Evolutionary conservation across 2,329 filamentous ascomycete genomes (phyloP).

Genomic region (Fusarium torulosum): DNA sequence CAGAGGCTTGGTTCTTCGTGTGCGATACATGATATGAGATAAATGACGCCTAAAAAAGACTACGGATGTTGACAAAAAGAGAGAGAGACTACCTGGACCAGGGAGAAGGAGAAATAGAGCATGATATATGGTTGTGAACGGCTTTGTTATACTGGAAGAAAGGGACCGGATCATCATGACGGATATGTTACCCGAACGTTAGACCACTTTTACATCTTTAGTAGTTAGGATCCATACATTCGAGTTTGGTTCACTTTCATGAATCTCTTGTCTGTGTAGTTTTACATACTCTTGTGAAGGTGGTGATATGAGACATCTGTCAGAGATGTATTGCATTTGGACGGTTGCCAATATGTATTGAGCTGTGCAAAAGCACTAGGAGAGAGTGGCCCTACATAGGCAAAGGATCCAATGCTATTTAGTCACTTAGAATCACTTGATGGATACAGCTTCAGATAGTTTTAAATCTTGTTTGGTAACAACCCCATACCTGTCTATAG

Average conservation of each 20-base stretch:
- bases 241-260: constrained; percentile 42
- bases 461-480: constrained; percentile 26
- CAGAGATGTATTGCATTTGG: not conserved
- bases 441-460: not conserved
- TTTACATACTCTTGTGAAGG: not conserved
- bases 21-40: constrained; percentile 39
- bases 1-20: constrained; percentile 10
- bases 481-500: constrained; percentile 23
- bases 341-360: not conserved
- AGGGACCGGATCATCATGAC: constrained; percentile 47
- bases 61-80: constrained; percentile 28
- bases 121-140: constrained; percentile 46
- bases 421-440: not conserved
- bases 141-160: constrained; percentile 41
- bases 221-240: constrained; percentile 48
- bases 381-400: no score
- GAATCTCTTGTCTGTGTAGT: not conserved
- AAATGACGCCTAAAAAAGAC: constrained; percentile 45
- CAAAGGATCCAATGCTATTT: no score
- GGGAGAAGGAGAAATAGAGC: constrained; percentile 33
- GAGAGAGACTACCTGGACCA: constrained; percentile 28
- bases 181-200: constrained; percentile 49
- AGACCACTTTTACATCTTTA: constrained; percentile 49
- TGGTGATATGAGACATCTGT: not conserved
- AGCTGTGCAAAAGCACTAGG: not conserved